These are phyloP conservation scores for Rhodomyrtus psidioides DNA, from an alignment of 441 rosid genomes.

Conservation along the genomic window DNA sequence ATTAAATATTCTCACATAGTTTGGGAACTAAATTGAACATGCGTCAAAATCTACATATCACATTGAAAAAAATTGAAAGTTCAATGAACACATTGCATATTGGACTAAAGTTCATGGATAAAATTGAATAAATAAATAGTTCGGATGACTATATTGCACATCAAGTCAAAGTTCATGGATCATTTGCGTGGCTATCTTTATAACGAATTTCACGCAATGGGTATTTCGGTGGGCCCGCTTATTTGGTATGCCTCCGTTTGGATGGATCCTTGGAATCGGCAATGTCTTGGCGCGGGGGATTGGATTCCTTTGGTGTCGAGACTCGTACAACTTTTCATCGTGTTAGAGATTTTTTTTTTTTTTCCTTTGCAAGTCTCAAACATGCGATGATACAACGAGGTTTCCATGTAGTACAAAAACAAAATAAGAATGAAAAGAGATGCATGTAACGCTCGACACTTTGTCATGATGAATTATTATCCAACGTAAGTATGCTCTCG, in stretches of 20 bases:
- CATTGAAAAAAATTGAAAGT: too few relatives aligned
- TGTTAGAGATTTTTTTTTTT: background rate
- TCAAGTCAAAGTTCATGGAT: too few relatives aligned
- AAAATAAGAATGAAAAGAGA: background rate
- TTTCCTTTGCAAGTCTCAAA: background rate
- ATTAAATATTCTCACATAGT: too few relatives aligned
- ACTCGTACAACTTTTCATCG: background rate
- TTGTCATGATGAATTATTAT: too few relatives aligned
- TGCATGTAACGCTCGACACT: background rate
- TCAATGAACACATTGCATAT: too few relatives aligned
- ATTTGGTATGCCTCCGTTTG: background rate
- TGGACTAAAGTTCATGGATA: too few relatives aligned
- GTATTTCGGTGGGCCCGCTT: background rate
- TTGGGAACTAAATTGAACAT: too few relatives aligned
- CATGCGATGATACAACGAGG: background rate
- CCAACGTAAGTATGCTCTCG: fast-evolving
- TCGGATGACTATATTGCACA: fast-evolving
- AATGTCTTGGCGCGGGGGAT: background rate
- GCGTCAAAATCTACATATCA: fast-evolving
- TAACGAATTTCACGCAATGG: background rate
- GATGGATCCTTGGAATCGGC: background rate
- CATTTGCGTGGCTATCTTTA: too few relatives aligned
- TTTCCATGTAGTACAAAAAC: background rate
- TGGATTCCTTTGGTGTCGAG: background rate
- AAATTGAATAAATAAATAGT: too few relatives aligned